phyloP scores from a whole-genome alignment of 345 rosid genomes.

The Corchorus capsularis region DNA sequence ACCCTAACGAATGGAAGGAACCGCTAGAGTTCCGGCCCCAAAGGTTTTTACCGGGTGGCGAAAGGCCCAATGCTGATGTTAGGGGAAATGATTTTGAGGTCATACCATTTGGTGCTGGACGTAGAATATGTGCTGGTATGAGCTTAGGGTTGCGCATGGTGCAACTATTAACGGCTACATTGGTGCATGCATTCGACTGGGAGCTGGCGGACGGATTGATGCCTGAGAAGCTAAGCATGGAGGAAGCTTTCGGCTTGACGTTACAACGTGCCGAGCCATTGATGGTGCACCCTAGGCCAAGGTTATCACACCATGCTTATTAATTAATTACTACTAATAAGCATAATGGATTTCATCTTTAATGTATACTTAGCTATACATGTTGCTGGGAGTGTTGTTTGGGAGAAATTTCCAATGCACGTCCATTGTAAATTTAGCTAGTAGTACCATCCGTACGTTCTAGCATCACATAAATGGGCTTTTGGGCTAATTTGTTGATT shows the following conservation, averaged over 20 bases:
- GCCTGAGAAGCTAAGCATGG: constrained; percentile 67
- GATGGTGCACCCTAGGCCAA: constrained; percentile 60
- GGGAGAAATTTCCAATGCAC: too few relatives aligned
- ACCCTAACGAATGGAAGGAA: constrained; percentile 67
- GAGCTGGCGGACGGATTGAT: constrained; percentile 50
- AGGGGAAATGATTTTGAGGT: constrained; percentile 73
- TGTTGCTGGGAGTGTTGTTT: too few relatives aligned
- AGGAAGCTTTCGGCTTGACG: constrained; percentile 75
- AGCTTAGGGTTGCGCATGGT: constrained; percentile 77
- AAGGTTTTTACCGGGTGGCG: constrained; percentile 76
- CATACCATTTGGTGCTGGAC: constrained; percentile 86
- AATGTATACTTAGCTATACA: too few relatives aligned
- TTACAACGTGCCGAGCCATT: constrained; percentile 65
- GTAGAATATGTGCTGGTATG: constrained; percentile 83
- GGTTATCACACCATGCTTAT: constrained; percentile 44
- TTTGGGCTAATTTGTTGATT: too few relatives aligned
- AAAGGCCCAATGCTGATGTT: constrained; percentile 57
- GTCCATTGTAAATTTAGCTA: too few relatives aligned
- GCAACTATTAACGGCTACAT: constrained; percentile 57
- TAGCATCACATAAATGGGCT: too few relatives aligned
- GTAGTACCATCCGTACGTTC: too few relatives aligned
- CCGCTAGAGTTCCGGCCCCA: constrained; percentile 66
- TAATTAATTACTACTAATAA: too few relatives aligned
- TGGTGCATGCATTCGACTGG: constrained; percentile 78
- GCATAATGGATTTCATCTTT: too few relatives aligned